A percentile compares a stretch with the other conserved stretches of the same genome.
Evolutionary conservation across 2,329 filamentous ascomycete genomes (phyloP).

Genomic region (Trichoderma aggressivum): DNA sequence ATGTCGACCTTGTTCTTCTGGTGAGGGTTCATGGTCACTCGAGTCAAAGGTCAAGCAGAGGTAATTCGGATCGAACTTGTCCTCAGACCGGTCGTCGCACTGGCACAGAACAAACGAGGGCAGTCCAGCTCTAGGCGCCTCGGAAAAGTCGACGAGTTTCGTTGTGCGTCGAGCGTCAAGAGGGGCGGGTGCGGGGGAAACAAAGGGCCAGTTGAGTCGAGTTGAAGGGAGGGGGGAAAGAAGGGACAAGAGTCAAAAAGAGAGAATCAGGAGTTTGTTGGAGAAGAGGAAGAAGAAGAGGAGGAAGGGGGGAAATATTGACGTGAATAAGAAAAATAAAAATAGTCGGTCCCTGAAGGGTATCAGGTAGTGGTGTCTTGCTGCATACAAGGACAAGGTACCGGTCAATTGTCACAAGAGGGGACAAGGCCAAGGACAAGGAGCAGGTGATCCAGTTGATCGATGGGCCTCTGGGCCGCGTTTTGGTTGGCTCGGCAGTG

Average conservation of each 20-base stretch:
- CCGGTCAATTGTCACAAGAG: not conserved
- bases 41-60: not conserved
- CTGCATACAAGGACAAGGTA: not conserved
- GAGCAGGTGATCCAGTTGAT: constrained; percentile 17
- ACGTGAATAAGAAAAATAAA: not conserved
- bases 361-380: not conserved
- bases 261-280: not conserved
- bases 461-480: not conserved
- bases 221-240: not conserved
- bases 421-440: constrained; percentile 6
- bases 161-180: not conserved
- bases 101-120: not conserved
- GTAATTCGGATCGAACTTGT: not conserved
- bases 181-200: constrained; percentile 3
- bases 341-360: constrained; percentile 13
- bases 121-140: not conserved
- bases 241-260: not conserved
- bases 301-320: not conserved
- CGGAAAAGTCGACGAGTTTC: not conserved
- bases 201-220: not conserved
- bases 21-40: constrained; percentile 79
- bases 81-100: not conserved
- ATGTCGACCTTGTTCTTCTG: constrained; percentile 99
- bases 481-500: constrained; percentile 4
- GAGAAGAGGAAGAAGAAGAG: not conserved